Conservation (phyloP, 768 basidiomycete genomes). For the Hygrophorus pudorinus region DNA sequence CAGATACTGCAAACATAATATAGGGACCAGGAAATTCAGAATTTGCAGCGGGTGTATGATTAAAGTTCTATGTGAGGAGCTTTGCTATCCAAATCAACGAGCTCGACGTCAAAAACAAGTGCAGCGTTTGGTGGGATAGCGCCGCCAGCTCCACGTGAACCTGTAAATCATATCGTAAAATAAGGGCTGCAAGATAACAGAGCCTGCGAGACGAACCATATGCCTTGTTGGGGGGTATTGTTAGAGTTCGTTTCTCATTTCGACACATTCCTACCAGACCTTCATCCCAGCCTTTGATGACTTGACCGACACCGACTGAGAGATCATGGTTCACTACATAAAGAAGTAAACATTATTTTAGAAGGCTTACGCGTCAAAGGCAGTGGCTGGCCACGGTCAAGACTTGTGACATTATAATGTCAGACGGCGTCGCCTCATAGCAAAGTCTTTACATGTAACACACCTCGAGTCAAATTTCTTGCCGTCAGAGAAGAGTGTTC, state of each 20-base stretch:
- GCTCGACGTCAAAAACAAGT: slow-evolving; percentile 79
- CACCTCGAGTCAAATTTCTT: slow-evolving; percentile 88
- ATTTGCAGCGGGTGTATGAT: too few relatives aligned
- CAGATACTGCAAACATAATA: too few relatives aligned
- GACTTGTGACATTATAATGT: slow-evolving; percentile 25
- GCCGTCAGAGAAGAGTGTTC: slow-evolving; percentile 65
- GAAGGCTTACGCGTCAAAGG: slow-evolving; percentile 58
- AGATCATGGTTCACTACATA: background rate
- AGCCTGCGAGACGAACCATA: slow-evolving; percentile 53
- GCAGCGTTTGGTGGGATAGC: slow-evolving; percentile 73
- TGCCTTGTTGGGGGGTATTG: slow-evolving; percentile 70
- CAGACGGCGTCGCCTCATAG: background rate
- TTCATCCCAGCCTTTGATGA: slow-evolving; percentile 80
- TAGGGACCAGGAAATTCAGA: too few relatives aligned
- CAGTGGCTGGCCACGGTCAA: slow-evolving; percentile 66
- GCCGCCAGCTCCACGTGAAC: slow-evolving; percentile 62
- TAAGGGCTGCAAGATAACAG: background rate
- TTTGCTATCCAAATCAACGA: slow-evolving; percentile 47
- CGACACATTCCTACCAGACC: slow-evolving; percentile 81
- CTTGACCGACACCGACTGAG: slow-evolving; percentile 69
- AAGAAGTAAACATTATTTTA: background rate
- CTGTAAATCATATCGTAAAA: slow-evolving; percentile 25
- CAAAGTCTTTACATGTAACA: slow-evolving; percentile 9
- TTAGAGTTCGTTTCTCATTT: slow-evolving; percentile 80
- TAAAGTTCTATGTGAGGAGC: slow-evolving; percentile 48